phyloP scores from a whole-genome alignment of 1,284 basidiomycete species.

The Trametes pubescens region DNA sequence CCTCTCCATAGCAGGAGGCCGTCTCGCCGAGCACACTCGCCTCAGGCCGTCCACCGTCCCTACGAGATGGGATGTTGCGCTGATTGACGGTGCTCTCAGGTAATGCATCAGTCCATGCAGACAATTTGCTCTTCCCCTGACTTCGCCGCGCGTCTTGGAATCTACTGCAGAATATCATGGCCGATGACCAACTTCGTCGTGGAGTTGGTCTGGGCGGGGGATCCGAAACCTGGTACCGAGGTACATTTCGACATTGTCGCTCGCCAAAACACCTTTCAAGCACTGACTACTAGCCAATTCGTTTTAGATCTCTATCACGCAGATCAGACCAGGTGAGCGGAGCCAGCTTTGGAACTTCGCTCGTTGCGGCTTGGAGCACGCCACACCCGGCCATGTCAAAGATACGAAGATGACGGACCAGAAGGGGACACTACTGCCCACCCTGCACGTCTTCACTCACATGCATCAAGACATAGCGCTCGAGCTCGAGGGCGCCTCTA shows the following conservation, averaged over 20 bases:
- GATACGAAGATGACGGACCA: neutral
- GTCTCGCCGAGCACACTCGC: neutral
- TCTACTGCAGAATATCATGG: neutral
- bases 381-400: too few relatives aligned
- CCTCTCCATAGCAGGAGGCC: neutral
- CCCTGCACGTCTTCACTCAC: neutral
- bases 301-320: neutral
- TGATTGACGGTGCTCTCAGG: neutral
- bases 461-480: neutral
- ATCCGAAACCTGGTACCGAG: neutral
- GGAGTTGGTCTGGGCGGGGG: too few relatives aligned
- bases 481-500: neutral
- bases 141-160: neutral
- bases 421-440: neutral
- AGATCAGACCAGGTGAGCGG: neutral
- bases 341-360: neutral
- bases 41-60: neutral
- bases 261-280: neutral
- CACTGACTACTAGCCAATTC: neutral
- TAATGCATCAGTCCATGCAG: neutral
- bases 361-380: neutral
- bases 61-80: neutral
- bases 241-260: neutral
- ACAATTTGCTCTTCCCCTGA: neutral
- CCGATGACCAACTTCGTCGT: conserved; percentile 1